phyloP scores from a whole-genome alignment of 108 stramenopile species.

The Fistulifera solaris region DNA sequence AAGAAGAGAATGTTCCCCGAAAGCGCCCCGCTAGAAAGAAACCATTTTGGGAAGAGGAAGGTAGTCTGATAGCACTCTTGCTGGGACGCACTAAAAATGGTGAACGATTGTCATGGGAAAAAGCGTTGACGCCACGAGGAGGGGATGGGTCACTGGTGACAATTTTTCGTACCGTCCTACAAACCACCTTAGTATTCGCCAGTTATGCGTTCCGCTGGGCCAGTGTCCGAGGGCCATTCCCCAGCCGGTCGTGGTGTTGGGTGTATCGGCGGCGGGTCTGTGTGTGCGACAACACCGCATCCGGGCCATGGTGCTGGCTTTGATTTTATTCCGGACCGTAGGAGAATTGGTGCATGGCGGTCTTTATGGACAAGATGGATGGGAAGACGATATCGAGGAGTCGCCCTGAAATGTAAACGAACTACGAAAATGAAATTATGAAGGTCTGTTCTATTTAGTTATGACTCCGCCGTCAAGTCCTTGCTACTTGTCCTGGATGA shows the following conservation, averaged over 20 bases:
- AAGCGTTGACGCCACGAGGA: no score
- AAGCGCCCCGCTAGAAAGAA: background rate
- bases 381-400: constrained; percentile 32
- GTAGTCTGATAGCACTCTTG: background rate
- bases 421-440: background rate
- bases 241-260: constrained; percentile 51
- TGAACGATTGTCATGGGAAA: no score
- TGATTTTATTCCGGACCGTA: constrained; percentile 43
- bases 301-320: constrained; percentile 27
- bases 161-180: background rate
- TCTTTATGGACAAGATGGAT: constrained; percentile 47
- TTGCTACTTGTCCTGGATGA: background rate
- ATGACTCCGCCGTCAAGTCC: background rate
- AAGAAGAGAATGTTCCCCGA: background rate
- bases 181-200: background rate
- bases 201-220: constrained; percentile 5
- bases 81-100: background rate
- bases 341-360: constrained; percentile 63
- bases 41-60: constrained; percentile 11
- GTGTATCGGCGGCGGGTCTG: constrained; percentile 27
- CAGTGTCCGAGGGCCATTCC: constrained; percentile 22
- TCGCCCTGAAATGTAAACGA: background rate
- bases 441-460: background rate
- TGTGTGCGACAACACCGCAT: constrained; percentile 29
- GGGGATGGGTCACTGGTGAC: background rate